Evolutionary conservation across 805 yeast species (phyloP).

Genomic region (Myxozyma melibiosi): DNA sequence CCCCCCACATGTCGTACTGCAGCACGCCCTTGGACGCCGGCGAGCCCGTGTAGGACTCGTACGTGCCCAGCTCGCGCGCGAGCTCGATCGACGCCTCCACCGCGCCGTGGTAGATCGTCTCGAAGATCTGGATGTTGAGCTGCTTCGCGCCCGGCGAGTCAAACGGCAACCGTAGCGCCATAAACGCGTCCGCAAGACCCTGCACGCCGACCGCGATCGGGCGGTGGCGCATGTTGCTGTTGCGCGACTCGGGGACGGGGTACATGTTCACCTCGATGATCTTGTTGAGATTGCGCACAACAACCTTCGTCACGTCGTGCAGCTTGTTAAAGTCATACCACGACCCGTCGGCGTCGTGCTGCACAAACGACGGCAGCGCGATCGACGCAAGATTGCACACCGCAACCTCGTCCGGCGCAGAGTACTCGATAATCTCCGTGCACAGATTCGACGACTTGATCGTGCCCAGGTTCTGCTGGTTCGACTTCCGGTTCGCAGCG

Average conservation of each 20-base stretch:
- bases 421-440: constrained; percentile 91
- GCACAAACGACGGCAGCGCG: constrained; percentile 80
- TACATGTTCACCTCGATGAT: constrained; percentile 84
- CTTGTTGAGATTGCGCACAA: constrained; percentile 75
- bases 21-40: constrained; percentile 85
- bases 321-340: constrained; percentile 71
- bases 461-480: constrained; percentile 88
- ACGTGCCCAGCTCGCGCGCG: constrained; percentile 69
- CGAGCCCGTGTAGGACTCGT: constrained; percentile 75
- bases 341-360: constrained; percentile 50
- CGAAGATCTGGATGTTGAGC: constrained; percentile 83
- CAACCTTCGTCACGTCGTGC: constrained; percentile 75
- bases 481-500: constrained; percentile 81
- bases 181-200: constrained; percentile 89
- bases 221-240: constrained; percentile 78
- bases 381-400: constrained; percentile 93
- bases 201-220: constrained; percentile 99
- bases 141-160: constrained; percentile 77
- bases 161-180: constrained; percentile 78
- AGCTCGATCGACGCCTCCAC: constrained; percentile 84
- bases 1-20: constrained; percentile 87
- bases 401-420: constrained; percentile 89
- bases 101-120: constrained; percentile 93
- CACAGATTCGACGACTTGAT: constrained; percentile 93
- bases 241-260: constrained; percentile 76